Percentiles rank a stretch among this genome's conserved stretches.
Conservation (phyloP, 257 asterid genomes). For the Nicotiana tabacum region DNA sequence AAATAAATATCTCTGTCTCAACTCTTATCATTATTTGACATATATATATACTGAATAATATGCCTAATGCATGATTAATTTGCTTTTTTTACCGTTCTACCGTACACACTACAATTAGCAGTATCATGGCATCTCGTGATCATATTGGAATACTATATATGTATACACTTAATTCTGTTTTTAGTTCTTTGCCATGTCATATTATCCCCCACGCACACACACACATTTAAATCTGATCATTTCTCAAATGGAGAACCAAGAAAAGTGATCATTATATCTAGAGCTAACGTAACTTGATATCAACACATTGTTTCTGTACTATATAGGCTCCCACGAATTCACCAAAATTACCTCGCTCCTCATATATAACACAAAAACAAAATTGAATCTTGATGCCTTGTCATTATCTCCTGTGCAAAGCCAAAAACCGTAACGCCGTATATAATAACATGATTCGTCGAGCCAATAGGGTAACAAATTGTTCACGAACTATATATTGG, state of each 20-base stretch:
- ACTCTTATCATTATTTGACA: neutral
- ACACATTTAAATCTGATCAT: neutral
- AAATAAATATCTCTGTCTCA: neutral
- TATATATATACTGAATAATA: neutral
- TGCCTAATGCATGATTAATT: slow-evolving; percentile 8
- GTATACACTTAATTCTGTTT: neutral
- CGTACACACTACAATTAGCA: neutral
- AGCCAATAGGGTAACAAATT: neutral
- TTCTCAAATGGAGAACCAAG: neutral
- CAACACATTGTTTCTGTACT: too few species aligned
- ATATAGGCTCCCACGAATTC: too few species aligned
- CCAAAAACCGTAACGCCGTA: neutral
- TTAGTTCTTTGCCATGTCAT: too few species aligned
- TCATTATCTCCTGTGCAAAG: neutral
- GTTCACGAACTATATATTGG: neutral
- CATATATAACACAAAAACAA: too few species aligned
- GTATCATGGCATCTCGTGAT: slow-evolving; percentile 5
- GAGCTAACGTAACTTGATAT: too few species aligned
- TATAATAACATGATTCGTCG: neutral
- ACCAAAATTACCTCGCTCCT: too few species aligned
- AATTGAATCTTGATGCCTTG: too few species aligned
- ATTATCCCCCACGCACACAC: too few species aligned
- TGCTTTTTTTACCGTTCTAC: neutral
- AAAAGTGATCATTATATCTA: too few species aligned
- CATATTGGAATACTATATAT: neutral